phyloP scores from a whole-genome alignment of 2,329 filamentous ascomycete species.

The Chaetomiaceae sp. region DNA sequence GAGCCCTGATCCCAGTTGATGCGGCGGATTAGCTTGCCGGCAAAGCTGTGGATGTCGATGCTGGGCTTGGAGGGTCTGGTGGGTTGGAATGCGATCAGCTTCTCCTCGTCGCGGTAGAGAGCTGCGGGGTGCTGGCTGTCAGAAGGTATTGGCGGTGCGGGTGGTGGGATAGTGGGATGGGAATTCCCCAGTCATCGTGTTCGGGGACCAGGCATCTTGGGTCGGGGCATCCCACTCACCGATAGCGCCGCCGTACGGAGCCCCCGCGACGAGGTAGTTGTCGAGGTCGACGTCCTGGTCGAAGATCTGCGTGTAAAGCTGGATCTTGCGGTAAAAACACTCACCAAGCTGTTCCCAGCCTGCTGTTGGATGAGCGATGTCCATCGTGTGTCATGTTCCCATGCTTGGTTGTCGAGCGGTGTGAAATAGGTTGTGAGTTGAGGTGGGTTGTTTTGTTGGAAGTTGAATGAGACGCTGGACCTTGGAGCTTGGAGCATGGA shows the following conservation, averaged over 20 bases:
- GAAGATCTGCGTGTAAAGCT: slow-evolving; percentile 89
- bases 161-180: too few relatives aligned
- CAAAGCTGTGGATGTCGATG: slow-evolving; percentile 92
- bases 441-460: slow-evolving; percentile 2
- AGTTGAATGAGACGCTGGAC: slow-evolving; percentile 1
- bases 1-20: slow-evolving; percentile 89
- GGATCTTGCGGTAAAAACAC: slow-evolving; percentile 90
- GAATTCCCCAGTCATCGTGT: too few relatives aligned
- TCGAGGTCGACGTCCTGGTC: slow-evolving; percentile 91
- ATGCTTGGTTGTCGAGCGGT: slow-evolving; percentile 15
- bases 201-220: too few relatives aligned
- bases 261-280: slow-evolving; percentile 86
- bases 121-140: slow-evolving; percentile 46
- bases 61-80: slow-evolving; percentile 68
- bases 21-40: slow-evolving; percentile 79
- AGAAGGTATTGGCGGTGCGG: too few relatives aligned
- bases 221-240: slow-evolving; percentile 53
- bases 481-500: too few relatives aligned
- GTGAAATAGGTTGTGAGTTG: background rate
- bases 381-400: slow-evolving; percentile 43
- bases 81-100: slow-evolving; percentile 73
- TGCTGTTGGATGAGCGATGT: slow-evolving; percentile 63
- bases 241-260: slow-evolving; percentile 88
- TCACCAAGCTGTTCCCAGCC: slow-evolving; percentile 94
- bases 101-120: slow-evolving; percentile 81